Percentiles rank a stretch among this genome's conserved stretches.
Conservation (phyloP, 1,284 basidiomycete genomes). For the Cryptococcus maquisensis region DNA sequence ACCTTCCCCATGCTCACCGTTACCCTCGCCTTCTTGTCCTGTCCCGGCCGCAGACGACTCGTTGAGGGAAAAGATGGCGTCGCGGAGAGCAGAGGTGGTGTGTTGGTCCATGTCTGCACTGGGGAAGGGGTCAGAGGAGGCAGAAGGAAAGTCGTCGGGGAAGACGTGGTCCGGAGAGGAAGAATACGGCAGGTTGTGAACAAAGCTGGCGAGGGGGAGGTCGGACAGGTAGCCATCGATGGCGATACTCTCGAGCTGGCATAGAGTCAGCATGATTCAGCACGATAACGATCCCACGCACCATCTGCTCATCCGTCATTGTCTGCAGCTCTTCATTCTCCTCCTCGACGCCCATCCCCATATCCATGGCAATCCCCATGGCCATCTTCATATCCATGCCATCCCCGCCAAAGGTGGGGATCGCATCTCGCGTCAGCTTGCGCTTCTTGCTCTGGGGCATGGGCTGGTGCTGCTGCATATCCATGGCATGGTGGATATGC, state of each 20-base stretch:
- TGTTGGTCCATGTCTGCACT: conserved; percentile 46
- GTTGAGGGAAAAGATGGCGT: conserved; percentile 48
- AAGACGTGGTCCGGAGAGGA: conserved; percentile 19
- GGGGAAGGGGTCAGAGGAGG: conserved; percentile 28
- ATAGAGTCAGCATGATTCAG: background rate
- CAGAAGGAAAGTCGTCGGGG: conserved; percentile 29
- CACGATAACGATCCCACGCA: conserved; percentile 17
- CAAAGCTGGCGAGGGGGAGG: conserved; percentile 42
- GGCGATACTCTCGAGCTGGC: conserved; percentile 44
- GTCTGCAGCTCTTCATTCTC: conserved; percentile 42
- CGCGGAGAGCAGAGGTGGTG: conserved; percentile 45
- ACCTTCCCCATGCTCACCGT: conserved; percentile 17
- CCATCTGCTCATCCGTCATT: conserved; percentile 46
- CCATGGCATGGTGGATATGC: conserved; percentile 13
- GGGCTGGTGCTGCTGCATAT: conserved; percentile 2
- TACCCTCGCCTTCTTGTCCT: conserved; percentile 14
- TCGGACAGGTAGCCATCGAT: conserved; percentile 48
- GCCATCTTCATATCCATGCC: conserved; percentile 44
- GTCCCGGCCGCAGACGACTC: conserved; percentile 28
- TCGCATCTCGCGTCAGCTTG: conserved; percentile 33
- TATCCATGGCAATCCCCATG: conserved; percentile 46
- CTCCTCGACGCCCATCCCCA: conserved; percentile 41
- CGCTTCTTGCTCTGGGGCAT: conserved; percentile 33
- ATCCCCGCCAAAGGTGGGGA: conserved; percentile 24
- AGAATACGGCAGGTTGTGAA: conserved; percentile 42